Percentiles rank a stretch among this genome's conserved stretches.
Conservation (phyloP, 1,284 basidiomycete species). For the Trichosporon faecale region DNA sequence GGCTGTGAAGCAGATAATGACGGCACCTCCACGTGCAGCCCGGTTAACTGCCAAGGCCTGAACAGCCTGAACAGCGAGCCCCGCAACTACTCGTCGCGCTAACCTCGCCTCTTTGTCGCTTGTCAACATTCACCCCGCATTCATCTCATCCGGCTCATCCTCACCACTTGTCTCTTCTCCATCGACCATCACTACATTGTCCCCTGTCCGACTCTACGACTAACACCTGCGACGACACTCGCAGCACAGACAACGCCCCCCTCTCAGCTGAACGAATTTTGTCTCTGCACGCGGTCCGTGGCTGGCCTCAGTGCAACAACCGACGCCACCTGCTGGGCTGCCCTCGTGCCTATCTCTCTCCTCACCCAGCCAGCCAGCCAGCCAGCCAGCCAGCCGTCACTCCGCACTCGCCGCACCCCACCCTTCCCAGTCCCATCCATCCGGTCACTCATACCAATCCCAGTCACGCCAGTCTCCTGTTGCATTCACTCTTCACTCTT, state of each 20-base stretch:
- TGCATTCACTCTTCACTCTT: background rate
- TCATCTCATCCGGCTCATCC: background rate
- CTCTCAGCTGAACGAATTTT: background rate
- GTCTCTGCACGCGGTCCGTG: background rate
- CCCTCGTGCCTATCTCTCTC: constrained; percentile 1
- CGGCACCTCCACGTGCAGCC: background rate
- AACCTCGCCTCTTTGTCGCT: background rate
- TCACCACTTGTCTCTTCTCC: background rate
- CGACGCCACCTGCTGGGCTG: background rate
- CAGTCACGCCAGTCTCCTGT: background rate
- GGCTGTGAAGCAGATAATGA: background rate
- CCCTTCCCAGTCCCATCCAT: background rate
- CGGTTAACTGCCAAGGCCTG: background rate
- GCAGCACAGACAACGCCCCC: background rate
- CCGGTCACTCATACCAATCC: background rate
- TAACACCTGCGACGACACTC: background rate
- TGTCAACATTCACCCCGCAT: background rate
- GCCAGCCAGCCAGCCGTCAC: background rate
- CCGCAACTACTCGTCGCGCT: background rate
- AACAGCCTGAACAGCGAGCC: background rate
- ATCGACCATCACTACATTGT: background rate
- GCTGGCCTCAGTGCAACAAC: background rate
- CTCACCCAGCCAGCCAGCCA: too few species aligned
- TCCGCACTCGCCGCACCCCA: background rate
- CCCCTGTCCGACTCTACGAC: background rate